Conservation (phyloP, 495 filamentous ascomycete genomes). For the Aspergillus heteromorphus region DNA sequence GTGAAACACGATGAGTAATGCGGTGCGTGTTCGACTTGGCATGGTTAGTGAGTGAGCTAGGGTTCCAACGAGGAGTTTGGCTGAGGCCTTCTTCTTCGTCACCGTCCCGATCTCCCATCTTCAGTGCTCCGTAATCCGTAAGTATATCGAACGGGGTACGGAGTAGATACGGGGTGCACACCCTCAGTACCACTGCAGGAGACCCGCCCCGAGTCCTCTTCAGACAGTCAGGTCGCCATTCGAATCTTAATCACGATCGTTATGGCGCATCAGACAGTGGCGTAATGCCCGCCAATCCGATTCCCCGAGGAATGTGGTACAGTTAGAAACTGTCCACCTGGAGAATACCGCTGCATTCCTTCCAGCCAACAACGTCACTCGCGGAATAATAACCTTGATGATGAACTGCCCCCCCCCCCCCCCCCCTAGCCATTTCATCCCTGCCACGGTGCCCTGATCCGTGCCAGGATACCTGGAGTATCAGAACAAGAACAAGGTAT, state of each 20-base stretch:
- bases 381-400: not conserved
- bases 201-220: not conserved
- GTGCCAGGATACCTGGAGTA: not conserved
- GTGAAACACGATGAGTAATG: not conserved
- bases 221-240: not conserved
- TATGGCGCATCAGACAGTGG: not conserved
- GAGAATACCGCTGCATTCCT: conserved; percentile 7
- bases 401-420: not conserved
- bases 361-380: not conserved
- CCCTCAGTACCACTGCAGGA: not conserved
- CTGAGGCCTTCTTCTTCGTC: too few relatives aligned
- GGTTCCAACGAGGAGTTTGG: not conserved
- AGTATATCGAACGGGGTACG: too few relatives aligned
- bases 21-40: not conserved
- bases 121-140: too few relatives aligned
- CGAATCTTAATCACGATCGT: not conserved
- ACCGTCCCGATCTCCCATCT: too few relatives aligned
- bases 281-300: not conserved
- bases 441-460: not conserved
- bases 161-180: too few relatives aligned
- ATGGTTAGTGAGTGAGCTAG: not conserved
- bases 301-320: conserved; percentile 9
- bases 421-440: not conserved
- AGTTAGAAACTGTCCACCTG: conserved; percentile 4
- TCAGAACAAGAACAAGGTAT: too few relatives aligned